Base-by-base conservation (phyloP, 2,329 filamentous ascomycete species). In the Alternaria novae-zelandiae region DNA sequence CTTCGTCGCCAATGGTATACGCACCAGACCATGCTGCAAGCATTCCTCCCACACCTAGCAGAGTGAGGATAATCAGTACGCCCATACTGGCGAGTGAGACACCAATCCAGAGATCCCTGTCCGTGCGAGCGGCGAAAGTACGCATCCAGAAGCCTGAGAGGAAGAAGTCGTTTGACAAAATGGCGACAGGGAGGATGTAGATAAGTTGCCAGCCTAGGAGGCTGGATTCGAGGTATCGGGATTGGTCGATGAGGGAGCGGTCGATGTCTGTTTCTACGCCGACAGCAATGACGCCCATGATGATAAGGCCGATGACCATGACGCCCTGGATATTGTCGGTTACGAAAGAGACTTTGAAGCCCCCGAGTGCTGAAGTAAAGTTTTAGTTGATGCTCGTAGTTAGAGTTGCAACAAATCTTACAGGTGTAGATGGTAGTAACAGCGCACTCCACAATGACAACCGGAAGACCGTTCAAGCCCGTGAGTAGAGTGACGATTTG, bases 141-240 rank as follows among this genome's bases (percentile, higher is more conserved):
- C 92, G 90, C 78, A 95, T 87, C 92, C 92, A 96, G 80, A 93
- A 94, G 69, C 88, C 90, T 30, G 91, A 93, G 46, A 96, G 84
- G 83, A 96, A 96, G 84, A 96, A 94, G 83, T 94, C 90, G 81
- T 95, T 96, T 63, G 92, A 94, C 59, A 94, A 76, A 67, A 96
- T 87, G 47, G 92, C 92, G 6, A 96, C 86, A 0, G 93, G 91
- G 2, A 96, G 85, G 69, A 96, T 95, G 82, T 95, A 96, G 36
- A 96, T 83, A 13, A 96, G 86, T 79, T 96, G 92, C 91, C 93
- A 96, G 59, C 93, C 93, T 1, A 96, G 84, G 3, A 93, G 84
- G 60, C 82, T 91, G 6, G 89, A 72, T 47, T 93, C 83, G n/a
- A 90, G 86, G 25, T 93, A 86, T 9, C 89, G 89, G 0, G 91